Evolutionary conservation across 2,329 filamentous ascomycete species (phyloP).

Genomic region (Fusarium chuoi): DNA sequence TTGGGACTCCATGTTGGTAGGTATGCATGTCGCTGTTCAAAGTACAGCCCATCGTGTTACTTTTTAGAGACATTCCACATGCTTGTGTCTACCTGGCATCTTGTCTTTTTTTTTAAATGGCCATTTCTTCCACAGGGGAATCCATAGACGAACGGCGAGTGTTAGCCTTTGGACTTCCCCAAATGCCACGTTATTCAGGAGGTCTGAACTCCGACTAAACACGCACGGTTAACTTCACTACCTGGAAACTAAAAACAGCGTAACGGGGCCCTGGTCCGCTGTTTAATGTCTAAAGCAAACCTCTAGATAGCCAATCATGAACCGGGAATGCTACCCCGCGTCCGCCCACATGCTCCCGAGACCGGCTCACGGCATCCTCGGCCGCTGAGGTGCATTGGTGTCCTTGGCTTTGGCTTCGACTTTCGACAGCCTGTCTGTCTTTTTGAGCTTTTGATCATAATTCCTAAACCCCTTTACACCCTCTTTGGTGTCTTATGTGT

Average conservation of each 20-base stretch:
- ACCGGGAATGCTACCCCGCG: slow-evolving; percentile 38
- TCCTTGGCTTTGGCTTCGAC: slow-evolving; percentile 17
- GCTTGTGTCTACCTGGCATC: not conserved
- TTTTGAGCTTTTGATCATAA: slow-evolving; percentile 10
- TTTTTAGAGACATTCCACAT: not conserved
- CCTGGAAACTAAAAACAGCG: not conserved
- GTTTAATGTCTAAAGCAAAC: not conserved
- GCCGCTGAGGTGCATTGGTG: slow-evolving; percentile 36
- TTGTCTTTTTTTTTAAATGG: not conserved
- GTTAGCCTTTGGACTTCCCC: not conserved
- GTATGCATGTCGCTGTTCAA: not conserved
- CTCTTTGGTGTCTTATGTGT: slow-evolving; percentile 5
- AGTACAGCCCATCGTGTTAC: not conserved
- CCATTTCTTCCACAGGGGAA: not conserved
- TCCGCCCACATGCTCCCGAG: slow-evolving; percentile 42
- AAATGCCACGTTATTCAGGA: slow-evolving; percentile 31
- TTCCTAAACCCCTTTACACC: slow-evolving; percentile 19
- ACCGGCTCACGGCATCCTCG: slow-evolving; percentile 43
- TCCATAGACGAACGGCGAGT: not conserved
- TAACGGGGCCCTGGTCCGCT: not conserved
- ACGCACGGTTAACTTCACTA: slow-evolving; percentile 23
- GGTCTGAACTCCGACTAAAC: not conserved
- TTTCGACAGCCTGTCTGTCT: slow-evolving; percentile 1
- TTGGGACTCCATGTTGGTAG: not conserved
- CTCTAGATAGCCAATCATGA: slow-evolving; percentile 32